Evolutionary conservation across 2,329 filamentous ascomycete species (phyloP).

Genomic region (Neonectria neomacrospora): DNA sequence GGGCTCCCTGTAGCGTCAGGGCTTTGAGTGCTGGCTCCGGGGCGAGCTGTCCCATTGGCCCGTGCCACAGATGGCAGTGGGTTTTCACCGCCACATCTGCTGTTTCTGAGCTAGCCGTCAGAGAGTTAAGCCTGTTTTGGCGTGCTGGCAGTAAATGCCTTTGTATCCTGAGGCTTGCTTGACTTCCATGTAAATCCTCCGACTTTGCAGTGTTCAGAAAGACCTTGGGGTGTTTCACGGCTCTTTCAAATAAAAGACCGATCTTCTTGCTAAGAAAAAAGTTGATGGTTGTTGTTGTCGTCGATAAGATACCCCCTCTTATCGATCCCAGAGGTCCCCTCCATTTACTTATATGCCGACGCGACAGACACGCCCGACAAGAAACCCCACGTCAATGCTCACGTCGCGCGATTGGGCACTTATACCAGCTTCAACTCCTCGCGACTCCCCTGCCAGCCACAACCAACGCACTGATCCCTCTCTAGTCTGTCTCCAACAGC

Average conservation of each 20-base stretch:
- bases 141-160: not conserved
- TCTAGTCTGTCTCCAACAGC: not conserved
- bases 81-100: constrained; percentile 24
- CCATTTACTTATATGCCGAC: constrained; percentile 14
- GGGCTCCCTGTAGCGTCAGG: constrained; percentile 6
- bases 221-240: not conserved
- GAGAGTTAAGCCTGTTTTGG: constrained; percentile 16
- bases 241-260: not conserved
- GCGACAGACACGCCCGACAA: constrained; percentile 24
- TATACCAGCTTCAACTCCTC: constrained; percentile 34
- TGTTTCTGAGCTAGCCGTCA: not conserved
- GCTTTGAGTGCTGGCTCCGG: not conserved
- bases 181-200: not conserved
- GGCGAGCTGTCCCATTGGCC: not conserved
- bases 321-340: not conserved
- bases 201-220: too few species aligned
- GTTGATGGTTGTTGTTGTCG: not conserved
- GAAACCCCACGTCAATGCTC: constrained; percentile 40
- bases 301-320: constrained; percentile 1
- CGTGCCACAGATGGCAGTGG: constrained; percentile 2
- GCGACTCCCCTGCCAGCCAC: not conserved
- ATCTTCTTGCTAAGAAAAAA: not conserved
- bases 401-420: constrained; percentile 42
- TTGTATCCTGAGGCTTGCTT: not conserved
- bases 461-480: not conserved